Base-by-base conservation (phyloP, 1,139 yeast species). In the Sugiyamaella paludigena region DNA sequence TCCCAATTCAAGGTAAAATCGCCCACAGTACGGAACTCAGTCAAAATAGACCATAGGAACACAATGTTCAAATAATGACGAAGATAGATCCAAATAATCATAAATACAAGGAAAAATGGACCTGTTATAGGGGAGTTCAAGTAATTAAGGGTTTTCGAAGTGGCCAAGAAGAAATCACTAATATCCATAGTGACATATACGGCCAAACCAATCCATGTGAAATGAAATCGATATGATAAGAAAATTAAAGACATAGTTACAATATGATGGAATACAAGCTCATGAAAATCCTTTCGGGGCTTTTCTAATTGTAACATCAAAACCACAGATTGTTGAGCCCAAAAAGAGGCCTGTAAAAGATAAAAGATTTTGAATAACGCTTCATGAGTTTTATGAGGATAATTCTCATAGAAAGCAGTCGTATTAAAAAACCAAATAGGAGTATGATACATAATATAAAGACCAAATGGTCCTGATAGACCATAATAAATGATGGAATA, bases 141-240 rank as follows among this genome's bases (percentile, higher is more conserved):
- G 65, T 92, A 92, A 68, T 88, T 91, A 57, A 89, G 73, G 12
- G 88, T 80, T 69, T 94, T 92, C 27, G 97, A 87, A 9, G 76
- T 60, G 7, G 97, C 85, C 59, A 92, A 75, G 71, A 89, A 87
- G 69, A 88, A 83, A 71, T 92, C 99, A 15, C 96, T 86, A 29
- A 88, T 77, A 69, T 92, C 99, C 99, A 92, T 92, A 26, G 98
- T 88, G 58, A 92, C 80, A 68, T 88, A 92, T 47, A 94, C 80
- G 24, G 87, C 87, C 37, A 92, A 69, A 5, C 99, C 99, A 78
- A 92, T 89, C 83, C 95, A 87, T 12, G 96, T 88, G 74, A 89
- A 92, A 68, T 92, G 97, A 77, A 92, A 92, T 57, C 92, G 79
- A 69, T 92, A 92, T n/a, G 96, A 87, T 50, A 81, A 76, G 80